These are phyloP conservation scores for Penicillium subrubescens DNA, from an alignment of 495 filamentous ascomycete genomes.

Conservation along the genomic window DNA sequence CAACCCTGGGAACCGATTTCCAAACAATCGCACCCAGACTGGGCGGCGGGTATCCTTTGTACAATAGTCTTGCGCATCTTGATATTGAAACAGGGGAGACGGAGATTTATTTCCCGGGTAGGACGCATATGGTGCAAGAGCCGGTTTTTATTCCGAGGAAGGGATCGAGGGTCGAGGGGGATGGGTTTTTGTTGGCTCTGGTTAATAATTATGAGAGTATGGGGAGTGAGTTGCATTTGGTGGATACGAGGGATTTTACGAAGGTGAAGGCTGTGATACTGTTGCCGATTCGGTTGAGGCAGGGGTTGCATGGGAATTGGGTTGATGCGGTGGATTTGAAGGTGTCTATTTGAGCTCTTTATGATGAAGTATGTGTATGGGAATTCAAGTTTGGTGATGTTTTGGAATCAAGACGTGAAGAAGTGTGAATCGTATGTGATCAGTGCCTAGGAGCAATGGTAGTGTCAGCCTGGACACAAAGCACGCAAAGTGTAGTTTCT, in stretches of 20 bases:
- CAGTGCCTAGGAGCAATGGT: neutral
- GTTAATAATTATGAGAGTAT: slow-evolving; percentile 56
- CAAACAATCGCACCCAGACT: slow-evolving; percentile 7
- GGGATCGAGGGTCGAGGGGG: slow-evolving; percentile 46
- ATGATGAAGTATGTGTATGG: neutral
- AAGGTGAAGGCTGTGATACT: neutral
- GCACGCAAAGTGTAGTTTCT: neutral
- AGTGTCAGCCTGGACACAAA: neutral
- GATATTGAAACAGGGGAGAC: slow-evolving; percentile 32
- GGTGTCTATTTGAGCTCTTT: neutral
- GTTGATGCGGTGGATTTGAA: neutral
- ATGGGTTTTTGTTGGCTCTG: slow-evolving; percentile 57
- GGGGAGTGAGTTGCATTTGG: slow-evolving; percentile 52
- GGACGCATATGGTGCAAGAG: slow-evolving; percentile 56
- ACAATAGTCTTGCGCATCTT: slow-evolving; percentile 50
- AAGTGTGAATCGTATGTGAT: neutral
- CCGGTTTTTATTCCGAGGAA: slow-evolving; percentile 57
- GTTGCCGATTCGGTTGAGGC: neutral
- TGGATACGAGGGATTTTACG: slow-evolving; percentile 34
- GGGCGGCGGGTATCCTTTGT: slow-evolving; percentile 36
- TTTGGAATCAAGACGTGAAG: neutral
- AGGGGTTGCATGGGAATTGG: neutral
- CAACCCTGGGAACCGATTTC: slow-evolving; percentile 48
- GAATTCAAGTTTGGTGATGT: neutral
- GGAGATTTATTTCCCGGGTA: slow-evolving; percentile 48